Base-by-base conservation (phyloP, 305 asterid species). In the Vinca major region DNA sequence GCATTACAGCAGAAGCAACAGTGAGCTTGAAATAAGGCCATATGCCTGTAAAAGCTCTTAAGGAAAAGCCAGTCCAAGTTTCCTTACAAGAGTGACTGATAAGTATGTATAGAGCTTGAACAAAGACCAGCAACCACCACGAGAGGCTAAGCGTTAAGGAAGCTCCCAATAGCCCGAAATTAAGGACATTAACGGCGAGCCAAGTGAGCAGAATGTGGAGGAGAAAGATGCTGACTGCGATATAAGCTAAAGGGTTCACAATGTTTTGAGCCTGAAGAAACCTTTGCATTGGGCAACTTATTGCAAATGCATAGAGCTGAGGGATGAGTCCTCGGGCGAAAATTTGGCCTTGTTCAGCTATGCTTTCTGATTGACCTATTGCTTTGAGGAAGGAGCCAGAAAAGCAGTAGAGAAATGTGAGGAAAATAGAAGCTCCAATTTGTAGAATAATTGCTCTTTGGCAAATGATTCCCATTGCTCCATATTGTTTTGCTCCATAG, bases 221-320 rank as follows among this genome's bases (percentile, higher is more conserved):
- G 8, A 74, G 41, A 61, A 77, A 74, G 14, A 72, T 77, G 0
- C 68, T 70, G 1, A 77, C 61, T 2, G 77, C 70, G 2, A 80
- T 71, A 39, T 65, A 74, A 37, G 81, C 84, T 50, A 80, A 33
- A 33, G 80, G 79, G 44, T 63, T 65, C 43, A 76, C 80, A 41
- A 73, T 76, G 66, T 76, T 71, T 69, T 80, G 81, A 5, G 77
- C 74, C 70, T 80, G 81, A 20, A 76, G 73, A 57, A 77, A 80
- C 76, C 77, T 80, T 47, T 80, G 81, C 75, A 71, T 52, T 0
- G 81, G 84, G 54, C 79, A 80, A 56, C 76, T 64, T 4, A 77
- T 68, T 9, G 84, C 75, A 53, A 77, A 80, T 17, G 79, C 81
- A 66, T 77, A 77, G 2, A 71, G 77, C 45, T 74, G 71, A 47